Evolutionary conservation across 148 eudicot species (phyloP).

Genomic region (Rhododendron kiyosumense): DNA sequence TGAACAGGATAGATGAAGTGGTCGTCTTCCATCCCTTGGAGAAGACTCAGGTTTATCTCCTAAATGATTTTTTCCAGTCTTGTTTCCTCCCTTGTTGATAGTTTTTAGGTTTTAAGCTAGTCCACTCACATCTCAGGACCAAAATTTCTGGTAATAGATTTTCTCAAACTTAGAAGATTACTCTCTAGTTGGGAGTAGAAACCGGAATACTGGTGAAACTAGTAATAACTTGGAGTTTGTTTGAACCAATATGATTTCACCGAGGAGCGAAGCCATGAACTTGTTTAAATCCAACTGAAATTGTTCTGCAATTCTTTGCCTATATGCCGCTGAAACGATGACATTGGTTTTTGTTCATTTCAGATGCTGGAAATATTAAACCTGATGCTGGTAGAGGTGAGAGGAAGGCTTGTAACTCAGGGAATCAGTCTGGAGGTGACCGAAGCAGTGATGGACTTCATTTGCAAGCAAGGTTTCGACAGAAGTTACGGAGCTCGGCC

Average conservation of each 20-base stretch:
- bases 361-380: constrained; percentile 55
- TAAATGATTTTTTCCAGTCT: not conserved
- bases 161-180: not conserved
- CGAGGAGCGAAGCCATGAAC: not conserved
- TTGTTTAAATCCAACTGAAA: not conserved
- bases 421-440: constrained; percentile 46
- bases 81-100: not conserved
- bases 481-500: constrained; percentile 56
- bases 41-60: constrained; percentile 44
- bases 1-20: constrained; percentile 55
- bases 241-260: not conserved
- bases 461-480: constrained; percentile 50
- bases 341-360: not conserved
- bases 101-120: not conserved
- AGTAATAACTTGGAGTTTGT: not conserved
- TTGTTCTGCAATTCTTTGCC: not conserved
- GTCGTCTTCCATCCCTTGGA: constrained; percentile 55
- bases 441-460: constrained; percentile 27
- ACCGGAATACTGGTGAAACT: not conserved
- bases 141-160: not conserved
- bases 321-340: not conserved
- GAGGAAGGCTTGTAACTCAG: constrained; percentile 30
- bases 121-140: not conserved
- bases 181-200: not conserved
- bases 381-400: constrained; percentile 46